Evolutionary conservation across 805 yeast genomes (phyloP), one percentile per base, ranked within the genome.

Genomic region (Yarrowia sp.): DNA sequence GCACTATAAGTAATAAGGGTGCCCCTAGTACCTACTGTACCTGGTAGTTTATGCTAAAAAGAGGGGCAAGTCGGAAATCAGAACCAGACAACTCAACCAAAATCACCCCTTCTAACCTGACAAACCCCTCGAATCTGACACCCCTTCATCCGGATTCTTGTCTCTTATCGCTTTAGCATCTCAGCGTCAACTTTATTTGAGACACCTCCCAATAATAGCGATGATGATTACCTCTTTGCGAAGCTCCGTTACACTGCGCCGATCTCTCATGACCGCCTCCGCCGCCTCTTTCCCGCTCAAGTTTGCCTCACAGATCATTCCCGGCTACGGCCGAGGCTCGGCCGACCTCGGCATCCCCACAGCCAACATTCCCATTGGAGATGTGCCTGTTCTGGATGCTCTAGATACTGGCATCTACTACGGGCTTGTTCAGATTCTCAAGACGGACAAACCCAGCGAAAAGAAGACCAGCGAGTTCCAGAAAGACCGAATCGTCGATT

Each of bases 241-340:
- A 44, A 13, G 33, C 9, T 12, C 49, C 17, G 1, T 46, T 3
- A 38, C 6, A 4, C 38, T 46, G 2, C 55, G 53, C 9, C 46
- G 53, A 36, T 46, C 44, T 7, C 3, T 46, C 3, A 61, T 46
- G 55, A 61, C 66, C 5, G 34, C 46, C 38, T 36, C 38, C 9
- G 13, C 55, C 36, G 14, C 42, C 34, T 6, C 30, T 8, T 33
- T 12, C 44, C 55, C 66, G 24, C 43, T 63, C 58, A 61, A 58
- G 19, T 58, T 58, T n/a, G 50, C 50, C 9, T 42, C 50, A n/a
- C 43, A 50, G 9, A 43, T 90, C 7, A 82, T 87, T 43, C 80
- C 93, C 38, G 99, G 99, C 0, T 95, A 91, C 78, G 99, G 99
- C 7, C 84, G 99, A 67, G 99, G 99, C 0, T 91, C 98, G 0